These are phyloP conservation scores for Fusarium proliferatum DNA, from an alignment of 2,329 filamentous ascomycete genomes.

Conservation along the genomic window DNA sequence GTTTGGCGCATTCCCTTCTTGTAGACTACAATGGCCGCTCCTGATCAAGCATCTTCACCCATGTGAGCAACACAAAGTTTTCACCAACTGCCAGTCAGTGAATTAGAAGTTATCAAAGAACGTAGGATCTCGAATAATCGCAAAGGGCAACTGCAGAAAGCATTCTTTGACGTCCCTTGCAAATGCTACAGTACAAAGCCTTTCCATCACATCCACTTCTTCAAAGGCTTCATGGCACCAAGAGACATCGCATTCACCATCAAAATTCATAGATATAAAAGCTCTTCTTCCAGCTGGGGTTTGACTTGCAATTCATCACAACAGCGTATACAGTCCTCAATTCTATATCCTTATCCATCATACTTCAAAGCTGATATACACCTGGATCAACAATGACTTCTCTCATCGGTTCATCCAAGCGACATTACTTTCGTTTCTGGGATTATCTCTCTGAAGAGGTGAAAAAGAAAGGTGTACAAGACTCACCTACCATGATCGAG, in stretches of 20 bases:
- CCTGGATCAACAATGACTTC: neutral
- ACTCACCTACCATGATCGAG: neutral
- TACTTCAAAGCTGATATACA: neutral
- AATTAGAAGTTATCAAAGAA: too few species aligned
- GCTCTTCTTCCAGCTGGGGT: accelerated
- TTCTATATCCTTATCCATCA: neutral
- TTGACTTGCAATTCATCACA: accelerated
- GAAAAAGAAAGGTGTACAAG: accelerated
- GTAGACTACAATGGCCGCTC: too few species aligned
- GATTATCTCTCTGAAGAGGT: too few species aligned
- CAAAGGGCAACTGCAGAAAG: too few species aligned
- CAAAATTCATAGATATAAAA: accelerated
- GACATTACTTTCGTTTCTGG: too few species aligned
- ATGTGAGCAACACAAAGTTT: too few species aligned
- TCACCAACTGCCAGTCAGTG: too few species aligned
- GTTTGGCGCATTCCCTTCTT: too few species aligned
- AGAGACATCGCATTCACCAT: neutral
- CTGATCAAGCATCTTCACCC: too few species aligned
- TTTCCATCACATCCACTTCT: neutral
- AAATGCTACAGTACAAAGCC: neutral
- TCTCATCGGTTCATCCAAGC: too few species aligned
- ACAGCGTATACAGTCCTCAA: neutral
- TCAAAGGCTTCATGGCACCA: neutral
- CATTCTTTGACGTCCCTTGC: too few species aligned
- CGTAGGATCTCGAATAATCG: too few species aligned